Evolutionary conservation across 495 filamentous ascomycete genomes (phyloP), one percentile per base, ranked within the genome.

Genomic region (Penicillium cosmopolitanum): DNA sequence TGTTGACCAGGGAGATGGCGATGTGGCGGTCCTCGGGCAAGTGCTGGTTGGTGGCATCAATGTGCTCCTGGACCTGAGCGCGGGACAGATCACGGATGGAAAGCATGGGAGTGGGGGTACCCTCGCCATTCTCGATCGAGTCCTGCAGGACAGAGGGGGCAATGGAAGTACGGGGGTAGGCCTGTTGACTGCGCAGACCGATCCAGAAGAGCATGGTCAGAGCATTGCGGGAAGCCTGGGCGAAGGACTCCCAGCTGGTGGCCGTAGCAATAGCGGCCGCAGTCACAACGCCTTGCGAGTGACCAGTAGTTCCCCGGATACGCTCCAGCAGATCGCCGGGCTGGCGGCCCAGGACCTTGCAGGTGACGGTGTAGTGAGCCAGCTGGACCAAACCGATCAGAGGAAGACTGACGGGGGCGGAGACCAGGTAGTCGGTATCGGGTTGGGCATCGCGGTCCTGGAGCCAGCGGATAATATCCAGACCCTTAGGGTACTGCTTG

Each of bases 151-250:
- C 88, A 1, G 84, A 86, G 1, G 96, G 96, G n/a, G 93, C 89
- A 53, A 99, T 80, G 1, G 96, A 97, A 2, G 96, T 98, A 52
- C 87, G 86, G 47, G 96, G 96, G 67, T 96, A 99, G 1, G 92
- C 93, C 71, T 99, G 96, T 70, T 99, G 96, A 72, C 94, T 97
- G 63, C 96, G 90, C n/a, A 93, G 85, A 62, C 96, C 96, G 63
- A 99, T 98, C 96, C 95, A 99, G 80, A 99, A 99, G n/a, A 99
- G 89, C 58, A 96, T 89, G 7, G 88, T 96, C 56, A 99, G 77
- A 2, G 93, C 89, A 66, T 89, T 83, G 52, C 82, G 88, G 35
- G 92, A 82, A 34, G 88, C 83, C 65, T 89, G 85, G 38, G 90
- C 84, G 66, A 96, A 98, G 2, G 89, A 89, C 58, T 96, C 90